A percentile compares a stretch with the other conserved stretches of the same genome.
Conservation (phyloP, 768 basidiomycete species). For the Boletus reticuloceps region DNA sequence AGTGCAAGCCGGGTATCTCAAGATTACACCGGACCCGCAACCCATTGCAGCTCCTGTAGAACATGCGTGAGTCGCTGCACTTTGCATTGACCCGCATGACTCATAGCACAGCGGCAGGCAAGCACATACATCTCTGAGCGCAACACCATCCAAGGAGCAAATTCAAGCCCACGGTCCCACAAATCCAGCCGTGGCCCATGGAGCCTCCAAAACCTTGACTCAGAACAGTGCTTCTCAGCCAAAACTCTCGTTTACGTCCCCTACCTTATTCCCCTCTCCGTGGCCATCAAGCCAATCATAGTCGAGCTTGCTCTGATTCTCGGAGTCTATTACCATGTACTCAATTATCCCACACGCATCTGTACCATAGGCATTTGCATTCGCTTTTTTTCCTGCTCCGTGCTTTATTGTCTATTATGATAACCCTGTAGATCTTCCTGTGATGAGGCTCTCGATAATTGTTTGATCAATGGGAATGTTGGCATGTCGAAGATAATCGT, state of each 20-base stretch:
- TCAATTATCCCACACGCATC: constrained; percentile 14
- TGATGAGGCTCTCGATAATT: constrained; percentile 41
- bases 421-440: constrained; percentile 2
- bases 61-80: constrained; percentile 30
- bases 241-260: constrained; percentile 21
- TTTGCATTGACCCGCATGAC: neutral
- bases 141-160: constrained; percentile 29
- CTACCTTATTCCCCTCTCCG: constrained; percentile 19
- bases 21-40: constrained; percentile 55
- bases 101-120: constrained; percentile 12
- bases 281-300: constrained; percentile 22
- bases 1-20: constrained; percentile 79
- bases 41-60: constrained; percentile 32
- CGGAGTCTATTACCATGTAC: constrained; percentile 1
- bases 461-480: constrained; percentile 41
- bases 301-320: neutral
- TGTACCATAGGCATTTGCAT: constrained; percentile 31
- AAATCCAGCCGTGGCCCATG: constrained; percentile 11
- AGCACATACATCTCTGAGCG: constrained; percentile 9
- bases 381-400: constrained; percentile 6
- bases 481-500: constrained; percentile 44
- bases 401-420: constrained; percentile 12
- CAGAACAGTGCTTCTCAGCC: constrained; percentile 22
- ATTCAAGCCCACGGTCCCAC: constrained; percentile 12
- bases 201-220: constrained; percentile 3